Evolutionary conservation across 305 asterid genomes (phyloP), one percentile per base, ranked within the genome.

Genomic region (Solanum hybrid): DNA sequence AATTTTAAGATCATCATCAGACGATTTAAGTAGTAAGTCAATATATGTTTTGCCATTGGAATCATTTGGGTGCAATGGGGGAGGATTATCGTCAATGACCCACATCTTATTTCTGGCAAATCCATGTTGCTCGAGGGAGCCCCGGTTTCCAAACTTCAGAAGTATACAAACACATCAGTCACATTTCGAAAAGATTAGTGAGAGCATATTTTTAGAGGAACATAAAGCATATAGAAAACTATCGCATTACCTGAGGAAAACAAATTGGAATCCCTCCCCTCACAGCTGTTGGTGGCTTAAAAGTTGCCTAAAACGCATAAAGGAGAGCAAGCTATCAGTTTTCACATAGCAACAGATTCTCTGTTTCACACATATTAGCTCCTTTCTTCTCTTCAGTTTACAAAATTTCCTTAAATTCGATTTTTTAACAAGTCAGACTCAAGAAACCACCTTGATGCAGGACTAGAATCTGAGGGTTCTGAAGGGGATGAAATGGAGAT

Each of bases 221-320:
- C 32, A 20, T 56, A 34, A 79, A 90, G 46, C 29, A 22, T 60
- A n/a, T 20, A 14, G 37, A 85, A 17, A 85, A 32, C 76, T 51
- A 22, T 0, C 1, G 13, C 26, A 4, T 36, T 78, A 94, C 96
- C 98, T 94, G 97, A 5, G 97, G 96, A 79, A 96, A 96, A 91
- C 96, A 96, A 79, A 96, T 94, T 24, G 97, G 96, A 90, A 96
- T 95, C 32, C 99, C 99, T 88, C 98, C 99, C 89, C 99, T 93
- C 78, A 93, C 97, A 88, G 97, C 97, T 86, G 91, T 90, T 8
- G 98, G 99, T 10, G 99, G 97, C 94, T 93, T 96, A 91, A 92
- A 92, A 89, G 69, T 95, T 42, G 98, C 97, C 99, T 96, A 93
- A 34, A 81, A 27, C 1, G 5, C 38, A 42, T 66, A 29, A 85